Percentiles rank a stretch among this genome's conserved stretches.
Conservation (phyloP, 139 green algal species). For the Pseudopediastrum boryanum region DNA sequence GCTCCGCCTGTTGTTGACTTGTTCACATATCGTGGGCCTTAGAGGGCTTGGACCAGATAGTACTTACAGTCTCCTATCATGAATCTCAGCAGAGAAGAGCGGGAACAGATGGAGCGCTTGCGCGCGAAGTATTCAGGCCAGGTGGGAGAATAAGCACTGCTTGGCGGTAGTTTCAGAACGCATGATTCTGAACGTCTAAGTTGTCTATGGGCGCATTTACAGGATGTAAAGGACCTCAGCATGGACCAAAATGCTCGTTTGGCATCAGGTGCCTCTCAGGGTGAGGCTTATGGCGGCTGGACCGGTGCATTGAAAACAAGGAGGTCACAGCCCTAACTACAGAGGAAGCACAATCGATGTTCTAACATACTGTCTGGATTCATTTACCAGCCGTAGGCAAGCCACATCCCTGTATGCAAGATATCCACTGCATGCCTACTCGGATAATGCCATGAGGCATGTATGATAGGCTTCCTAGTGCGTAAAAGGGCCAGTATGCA, state of each 20-base stretch:
- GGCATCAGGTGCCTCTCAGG: not conserved
- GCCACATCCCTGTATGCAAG: no score
- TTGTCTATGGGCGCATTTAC: not conserved
- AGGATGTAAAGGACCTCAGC: not conserved
- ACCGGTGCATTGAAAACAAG: no score
- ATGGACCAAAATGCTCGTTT: not conserved
- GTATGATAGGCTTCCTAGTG: no score
- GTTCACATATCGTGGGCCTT: not conserved
- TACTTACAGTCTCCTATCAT: not conserved
- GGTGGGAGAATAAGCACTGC: not conserved
- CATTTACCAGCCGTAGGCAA: no score
- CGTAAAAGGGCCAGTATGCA: no score
- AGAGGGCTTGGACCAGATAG: not conserved
- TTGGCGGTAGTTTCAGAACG: not conserved
- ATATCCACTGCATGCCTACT: no score
- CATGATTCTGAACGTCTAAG: not conserved
- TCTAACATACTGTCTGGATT: no score
- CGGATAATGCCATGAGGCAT: no score
- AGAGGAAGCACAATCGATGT: no score
- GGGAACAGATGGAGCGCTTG: not conserved
- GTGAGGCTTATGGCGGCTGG: not conserved
- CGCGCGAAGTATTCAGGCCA: slow-evolving; percentile 1
- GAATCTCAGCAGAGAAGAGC: slow-evolving; percentile 3
- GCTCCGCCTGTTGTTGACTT: no score
- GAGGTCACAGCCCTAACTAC: no score